Evolutionary conservation across 805 yeast species (phyloP).

Genomic region (Ogataea glucozyma): DNA sequence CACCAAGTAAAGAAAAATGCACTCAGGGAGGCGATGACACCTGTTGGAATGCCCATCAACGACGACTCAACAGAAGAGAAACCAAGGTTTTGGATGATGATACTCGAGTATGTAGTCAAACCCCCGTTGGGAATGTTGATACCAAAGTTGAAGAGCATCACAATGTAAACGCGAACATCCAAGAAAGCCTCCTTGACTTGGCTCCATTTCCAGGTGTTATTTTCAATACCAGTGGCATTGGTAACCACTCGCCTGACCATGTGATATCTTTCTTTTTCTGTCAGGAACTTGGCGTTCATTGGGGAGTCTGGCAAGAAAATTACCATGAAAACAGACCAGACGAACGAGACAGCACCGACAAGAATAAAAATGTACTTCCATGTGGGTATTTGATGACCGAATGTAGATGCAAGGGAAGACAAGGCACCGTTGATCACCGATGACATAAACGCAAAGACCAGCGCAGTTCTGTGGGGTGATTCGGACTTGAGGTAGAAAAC

Average conservation of each 20-base stretch:
- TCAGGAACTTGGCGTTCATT: constrained; percentile 44
- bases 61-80: constrained; percentile 23
- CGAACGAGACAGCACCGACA: constrained; percentile 52
- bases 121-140: constrained; percentile 45
- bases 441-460: constrained; percentile 47
- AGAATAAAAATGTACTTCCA: constrained; percentile 57
- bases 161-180: constrained; percentile 42
- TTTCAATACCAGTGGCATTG: constrained; percentile 42
- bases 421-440: constrained; percentile 30
- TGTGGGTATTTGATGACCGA: constrained; percentile 29
- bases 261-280: constrained; percentile 49
- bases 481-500: constrained; percentile 54
- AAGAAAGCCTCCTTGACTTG: constrained; percentile 46
- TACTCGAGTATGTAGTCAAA: constrained; percentile 34
- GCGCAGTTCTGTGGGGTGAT: constrained; percentile 42
- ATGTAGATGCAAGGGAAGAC: constrained; percentile 35
- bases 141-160: constrained; percentile 38
- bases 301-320: constrained; percentile 55
- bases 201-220: constrained; percentile 42
- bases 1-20: constrained; percentile 20
- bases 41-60: constrained; percentile 26
- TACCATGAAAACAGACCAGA: constrained; percentile 34
- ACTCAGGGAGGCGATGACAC: constrained; percentile 20
- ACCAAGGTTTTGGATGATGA: constrained; percentile 35
- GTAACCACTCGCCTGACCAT: constrained; percentile 41